Base-by-base conservation (phyloP, 768 basidiomycete genomes). In the Leccinum sublutescens region DNA sequence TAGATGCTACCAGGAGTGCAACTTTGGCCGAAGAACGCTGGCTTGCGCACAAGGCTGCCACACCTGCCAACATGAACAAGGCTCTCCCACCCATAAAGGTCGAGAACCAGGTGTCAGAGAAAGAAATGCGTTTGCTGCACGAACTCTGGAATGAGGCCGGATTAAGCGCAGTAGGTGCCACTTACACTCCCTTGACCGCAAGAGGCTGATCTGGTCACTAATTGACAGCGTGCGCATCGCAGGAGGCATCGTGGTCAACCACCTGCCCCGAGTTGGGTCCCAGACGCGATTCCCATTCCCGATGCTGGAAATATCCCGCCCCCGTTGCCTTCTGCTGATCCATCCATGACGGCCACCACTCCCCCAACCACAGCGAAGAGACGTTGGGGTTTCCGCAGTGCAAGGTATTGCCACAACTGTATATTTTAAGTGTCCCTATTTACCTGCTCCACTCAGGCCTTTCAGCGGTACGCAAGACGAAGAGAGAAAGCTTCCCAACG, bases 101-200 rank as follows among this genome's bases (percentile, higher is more conserved):
- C 19, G 72, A 71, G 55, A 58, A 61, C 11, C 55, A 29, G 14
- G 48, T 68, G 21, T 64, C 71, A 2, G 27, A 23, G 9, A 62
- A 58, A 51, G 71, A 73, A 12, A 59, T 66, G 57, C 17, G 29
- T 12, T 51, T 51, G 36, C 43, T 71, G 19, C 66, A 62, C 47
- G 61, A 64, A 12, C 60, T 66, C 25, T 72, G 71, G 71, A 70
- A 72, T 11, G 71, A 51, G 8, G 67, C 71, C 1, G 64, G 62
- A 21, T 43, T 71, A 8, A 62, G 63, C 40, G 65, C 68, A 11
- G 73, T 67, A 23, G 52, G 64, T 59, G 21, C 27, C 45, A 23
- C 19, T 40, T 21, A 6, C 17, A 8, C 17, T 29, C 25, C 10
- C 48, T 21, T 12, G 5, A 23, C 8, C 19, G 2, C 15, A 3